These are phyloP conservation scores for Ceratobasidium sp. DNA, from an alignment of 1,284 basidiomycete species.

Conservation along the genomic window DNA sequence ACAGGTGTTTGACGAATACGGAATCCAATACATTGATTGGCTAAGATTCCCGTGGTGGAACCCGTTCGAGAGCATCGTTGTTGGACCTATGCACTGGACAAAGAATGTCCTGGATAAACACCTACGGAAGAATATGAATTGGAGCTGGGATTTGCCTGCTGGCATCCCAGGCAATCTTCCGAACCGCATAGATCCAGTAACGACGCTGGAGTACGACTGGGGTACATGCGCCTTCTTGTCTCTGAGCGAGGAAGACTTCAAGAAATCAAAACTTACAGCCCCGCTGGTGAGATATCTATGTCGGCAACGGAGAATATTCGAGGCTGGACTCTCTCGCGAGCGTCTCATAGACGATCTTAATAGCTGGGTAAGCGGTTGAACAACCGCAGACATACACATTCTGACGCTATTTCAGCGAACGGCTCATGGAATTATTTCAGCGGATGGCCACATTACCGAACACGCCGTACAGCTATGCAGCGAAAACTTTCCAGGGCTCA, in stretches of 20 bases:
- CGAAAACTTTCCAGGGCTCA: neutral
- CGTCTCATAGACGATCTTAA: neutral
- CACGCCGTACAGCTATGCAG: neutral
- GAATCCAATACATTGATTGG: slow-evolving; percentile 57
- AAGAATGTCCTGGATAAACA: slow-evolving; percentile 14
- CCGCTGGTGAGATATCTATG: neutral
- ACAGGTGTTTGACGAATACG: neutral
- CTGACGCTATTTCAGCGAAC: too few relatives aligned
- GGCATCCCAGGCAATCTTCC: neutral
- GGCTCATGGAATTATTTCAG: neutral
- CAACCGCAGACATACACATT: too few relatives aligned
- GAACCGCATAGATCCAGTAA: neutral
- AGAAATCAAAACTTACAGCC: neutral
- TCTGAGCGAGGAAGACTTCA: neutral
- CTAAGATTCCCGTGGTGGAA: slow-evolving; percentile 60
- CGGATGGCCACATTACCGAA: neutral
- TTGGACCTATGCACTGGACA: slow-evolving; percentile 57
- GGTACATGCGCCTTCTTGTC: neutral
- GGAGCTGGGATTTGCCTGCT: neutral
- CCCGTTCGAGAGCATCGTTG: slow-evolving; percentile 55
- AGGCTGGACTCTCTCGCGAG: neutral
- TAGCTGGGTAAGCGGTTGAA: too few relatives aligned
- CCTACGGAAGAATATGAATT: neutral
- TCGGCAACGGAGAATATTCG: neutral
- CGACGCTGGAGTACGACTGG: slow-evolving; percentile 3